Evolutionary conservation across 2,329 filamentous ascomycete genomes (phyloP).

Genomic region (Sphaerulina musiva): DNA sequence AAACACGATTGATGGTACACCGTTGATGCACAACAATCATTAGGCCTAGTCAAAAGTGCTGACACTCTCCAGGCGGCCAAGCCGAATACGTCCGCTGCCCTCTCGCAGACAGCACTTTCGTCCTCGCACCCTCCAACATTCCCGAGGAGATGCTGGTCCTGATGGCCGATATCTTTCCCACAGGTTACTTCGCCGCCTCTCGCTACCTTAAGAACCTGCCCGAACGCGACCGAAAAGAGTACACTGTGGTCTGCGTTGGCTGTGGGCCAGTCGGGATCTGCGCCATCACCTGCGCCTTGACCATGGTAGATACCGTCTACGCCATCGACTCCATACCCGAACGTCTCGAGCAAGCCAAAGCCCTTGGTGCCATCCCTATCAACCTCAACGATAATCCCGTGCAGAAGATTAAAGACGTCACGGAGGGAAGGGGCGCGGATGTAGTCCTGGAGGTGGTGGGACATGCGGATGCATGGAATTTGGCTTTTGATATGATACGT

Average conservation of each 20-base stretch:
- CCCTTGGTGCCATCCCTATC: conserved; percentile 72
- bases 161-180: conserved; percentile 86
- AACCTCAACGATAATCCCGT: conserved; percentile 56
- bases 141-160: conserved; percentile 69
- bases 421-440: conserved; percentile 76
- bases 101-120: conserved; percentile 70
- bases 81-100: conserved; percentile 60
- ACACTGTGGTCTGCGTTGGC: conserved; percentile 72
- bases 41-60: neutral
- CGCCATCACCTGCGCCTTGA: conserved; percentile 43
- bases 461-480: conserved; percentile 42
- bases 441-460: conserved; percentile 60
- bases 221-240: conserved; percentile 53
- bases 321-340: conserved; percentile 55
- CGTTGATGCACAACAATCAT: fast-evolving
- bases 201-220: conserved; percentile 65
- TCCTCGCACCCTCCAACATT: conserved; percentile 65
- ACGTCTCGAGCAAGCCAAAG: conserved; percentile 64
- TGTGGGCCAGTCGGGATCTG: conserved; percentile 78
- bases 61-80: conserved; percentile 19
- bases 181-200: conserved; percentile 71
- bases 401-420: conserved; percentile 65
- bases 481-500: conserved; percentile 45
- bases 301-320: conserved; percentile 32
- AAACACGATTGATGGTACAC: conserved; percentile 28